Conservation (phyloP, 495 filamentous ascomycete genomes). For the Darksidea phi region DNA sequence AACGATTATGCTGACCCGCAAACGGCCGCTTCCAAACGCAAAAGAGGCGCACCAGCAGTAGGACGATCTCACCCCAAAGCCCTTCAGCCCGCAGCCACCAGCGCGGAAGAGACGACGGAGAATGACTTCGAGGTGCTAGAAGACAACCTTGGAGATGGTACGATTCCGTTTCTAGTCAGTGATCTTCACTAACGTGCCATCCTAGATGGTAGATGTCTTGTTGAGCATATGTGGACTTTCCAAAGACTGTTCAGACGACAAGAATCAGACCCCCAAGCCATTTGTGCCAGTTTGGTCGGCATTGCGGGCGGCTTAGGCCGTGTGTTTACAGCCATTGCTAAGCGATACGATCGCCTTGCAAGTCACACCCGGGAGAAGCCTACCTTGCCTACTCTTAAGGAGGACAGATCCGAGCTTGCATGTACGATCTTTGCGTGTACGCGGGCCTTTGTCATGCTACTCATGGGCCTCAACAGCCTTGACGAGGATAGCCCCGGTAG, state of each 20-base stretch:
- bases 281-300: slow-evolving; percentile 22
- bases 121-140: neutral
- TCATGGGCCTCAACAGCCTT: slow-evolving; percentile 21
- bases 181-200: neutral
- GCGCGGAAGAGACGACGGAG: no score
- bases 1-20: no score
- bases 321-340: slow-evolving; percentile 14
- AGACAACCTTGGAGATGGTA: slow-evolving; percentile 27
- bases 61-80: no score
- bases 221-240: slow-evolving; percentile 14
- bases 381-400: slow-evolving; percentile 1
- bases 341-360: slow-evolving; percentile 4
- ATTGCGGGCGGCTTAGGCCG: slow-evolving; percentile 11
- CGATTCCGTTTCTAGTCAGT: neutral
- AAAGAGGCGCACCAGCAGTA: no score
- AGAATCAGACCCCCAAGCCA: slow-evolving; percentile 1
- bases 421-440: slow-evolving; percentile 16
- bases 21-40: no score
- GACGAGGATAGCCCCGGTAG: neutral
- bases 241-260: slow-evolving; percentile 18
- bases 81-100: no score
- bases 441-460: slow-evolving; percentile 19
- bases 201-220: slow-evolving; percentile 10
- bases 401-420: slow-evolving; percentile 14
- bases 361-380: neutral